Base-by-base conservation (phyloP, 805 yeast species). In the Debaryomyces maramus region DNA sequence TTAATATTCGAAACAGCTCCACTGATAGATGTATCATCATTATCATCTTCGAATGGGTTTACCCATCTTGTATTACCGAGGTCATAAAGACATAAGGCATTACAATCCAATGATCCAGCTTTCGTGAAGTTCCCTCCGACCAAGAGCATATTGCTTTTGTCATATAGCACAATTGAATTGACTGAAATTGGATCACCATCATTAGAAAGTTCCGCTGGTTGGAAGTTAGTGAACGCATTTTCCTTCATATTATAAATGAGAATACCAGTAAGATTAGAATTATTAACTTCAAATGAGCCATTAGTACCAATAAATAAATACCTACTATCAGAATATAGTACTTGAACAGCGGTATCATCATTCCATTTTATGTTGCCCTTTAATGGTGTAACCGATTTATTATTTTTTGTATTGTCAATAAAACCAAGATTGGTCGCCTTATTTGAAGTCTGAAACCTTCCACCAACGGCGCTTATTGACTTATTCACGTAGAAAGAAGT, bases 81-180 rank as follows among this genome's bases (percentile, higher is more conserved):
- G 50, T 83, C 82, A 55, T 77, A 87, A 24, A 83, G 62, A 57
- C 97, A 89, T 26, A 90, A 60, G 1, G 78, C 73, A 2, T 68
- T 58, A 60, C 96, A 89, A 18, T 63, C 59, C 22, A 74, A 61
- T 4, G 77, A 64, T 0, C 84, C 82, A 2, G 85, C 81, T 15
- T 68, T 56, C 15, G 70, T 73, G 55, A 86, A 88, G 31, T 75
- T 69, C 17, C 97, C 97, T 28, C 85, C 96, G 9, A 86, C 86
- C 21, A 82, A 67, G 19, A 88, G 61, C 36, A 55, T 49, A n/a
- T 54, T 47, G 5, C 49, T 55, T 18, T 53, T 51, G 32, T 65
- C 70, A 42, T 61, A 60, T 24, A 58, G 53, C 4, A 57, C 72
- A 39, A 70, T 50, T 4, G 70, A 49, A 40, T 63, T 67, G n/a